Base-by-base conservation (phyloP, 345 rosid species). In the Bruguiera gymnorhiza region DNA sequence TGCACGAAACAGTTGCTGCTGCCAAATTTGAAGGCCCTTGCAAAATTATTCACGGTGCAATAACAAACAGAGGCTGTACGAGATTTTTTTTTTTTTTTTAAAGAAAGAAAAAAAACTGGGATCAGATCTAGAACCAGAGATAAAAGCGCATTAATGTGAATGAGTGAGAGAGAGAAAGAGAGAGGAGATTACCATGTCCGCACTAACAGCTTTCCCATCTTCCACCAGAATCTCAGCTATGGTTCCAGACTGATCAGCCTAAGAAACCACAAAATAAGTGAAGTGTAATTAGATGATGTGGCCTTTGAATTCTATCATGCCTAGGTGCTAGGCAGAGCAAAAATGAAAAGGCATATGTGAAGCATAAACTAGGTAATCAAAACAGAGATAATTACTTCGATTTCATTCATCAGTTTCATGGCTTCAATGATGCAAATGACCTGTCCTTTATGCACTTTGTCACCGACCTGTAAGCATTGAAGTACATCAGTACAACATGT, bases 241-340 rank as follows among this genome's bases (percentile, higher is more conserved):
- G 58, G 99, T 95, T 84, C 99, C 99, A 3, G 96, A 86, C 70
- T 85, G 91, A 79, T 95, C 99, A 73, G 99, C 96, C 99, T 95
- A 81, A 68, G 56, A 70, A 60, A 77, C 59, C 62, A 21, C 29
- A 56, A 58, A 72, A 26, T 62, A 34, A 73, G 29, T 18, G 43
- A 30, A 57, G 58, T 8, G 10, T 23, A 13, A 63, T 57, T 36
- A 29, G 6, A 52, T 43, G 48, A 43, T 43, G 2, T 16, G 15
- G 48, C 48, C 15, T 43, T 11, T 11, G 18, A 10, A 43, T 0
- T 43, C 16, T 43, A 11, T 43, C 16, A 13, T 43, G 48, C 16
- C 48, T 11, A 10, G 50, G 19, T 43, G 5, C 50, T 43, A 43
- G 50, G 4, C 15, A 13, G 18, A 43, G 50, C 0, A 8, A 15